Evolutionary conservation across 2,329 filamentous ascomycete species (phyloP).

Genomic region (Phialophora macrospora): DNA sequence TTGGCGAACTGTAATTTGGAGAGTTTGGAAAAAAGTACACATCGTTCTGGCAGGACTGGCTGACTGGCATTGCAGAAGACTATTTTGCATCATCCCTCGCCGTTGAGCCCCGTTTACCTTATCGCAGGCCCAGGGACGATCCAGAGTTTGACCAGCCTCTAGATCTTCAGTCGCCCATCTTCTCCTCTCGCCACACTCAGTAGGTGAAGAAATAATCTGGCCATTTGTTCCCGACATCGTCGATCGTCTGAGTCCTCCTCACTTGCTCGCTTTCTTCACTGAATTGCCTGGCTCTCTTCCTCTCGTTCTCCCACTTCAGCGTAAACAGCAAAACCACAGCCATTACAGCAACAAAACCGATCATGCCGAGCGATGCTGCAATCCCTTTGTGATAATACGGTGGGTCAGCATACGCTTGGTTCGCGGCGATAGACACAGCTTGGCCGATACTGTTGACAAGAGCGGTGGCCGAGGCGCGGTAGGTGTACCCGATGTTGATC

Average conservation of each 20-base stretch:
- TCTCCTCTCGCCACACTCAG: background rate
- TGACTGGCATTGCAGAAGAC: too few relatives aligned
- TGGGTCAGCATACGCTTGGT: slow-evolving; percentile 30
- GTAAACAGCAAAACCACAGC: slow-evolving; percentile 8
- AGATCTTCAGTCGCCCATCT: too few relatives aligned
- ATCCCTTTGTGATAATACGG: slow-evolving; percentile 28
- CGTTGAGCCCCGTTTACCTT: too few relatives aligned
- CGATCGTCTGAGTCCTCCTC: slow-evolving; percentile 16
- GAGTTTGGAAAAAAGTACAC: too few relatives aligned
- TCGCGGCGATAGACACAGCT: slow-evolving; percentile 23
- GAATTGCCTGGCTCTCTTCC: slow-evolving; percentile 16
- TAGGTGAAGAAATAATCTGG: slow-evolving; percentile 23
- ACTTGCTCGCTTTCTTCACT: slow-evolving; percentile 4
- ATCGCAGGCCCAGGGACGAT: too few relatives aligned
- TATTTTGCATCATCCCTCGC: too few relatives aligned
- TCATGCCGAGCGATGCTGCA: slow-evolving; percentile 18
- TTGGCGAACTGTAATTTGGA: too few relatives aligned
- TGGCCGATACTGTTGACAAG: slow-evolving; percentile 29
- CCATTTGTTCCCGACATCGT: slow-evolving; percentile 24
- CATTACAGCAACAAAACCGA: slow-evolving; percentile 5
- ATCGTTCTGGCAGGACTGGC: too few relatives aligned
- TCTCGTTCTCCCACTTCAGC: slow-evolving; percentile 23
- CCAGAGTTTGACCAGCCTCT: too few relatives aligned
- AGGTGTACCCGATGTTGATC: slow-evolving; percentile 31
- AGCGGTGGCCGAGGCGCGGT: slow-evolving; percentile 26